Evolutionary conservation across 1,139 yeast species (phyloP), one percentile per base, ranked within the genome.

Genomic region (Protomyces inundatus): DNA sequence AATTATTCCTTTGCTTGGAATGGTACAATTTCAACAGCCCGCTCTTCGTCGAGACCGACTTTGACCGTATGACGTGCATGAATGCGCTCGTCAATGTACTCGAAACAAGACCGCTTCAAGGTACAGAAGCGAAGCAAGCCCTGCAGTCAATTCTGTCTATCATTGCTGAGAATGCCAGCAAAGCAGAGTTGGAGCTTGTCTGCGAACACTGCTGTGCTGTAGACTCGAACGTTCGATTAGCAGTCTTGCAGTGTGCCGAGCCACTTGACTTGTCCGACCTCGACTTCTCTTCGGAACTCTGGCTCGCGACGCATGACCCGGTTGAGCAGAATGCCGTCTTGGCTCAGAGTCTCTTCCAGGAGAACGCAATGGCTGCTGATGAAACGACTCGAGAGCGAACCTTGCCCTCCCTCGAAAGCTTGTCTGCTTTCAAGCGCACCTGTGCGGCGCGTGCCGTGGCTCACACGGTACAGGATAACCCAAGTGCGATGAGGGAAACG

Each of bases 311-410:
- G 66, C 90, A 87, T 72, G 97, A 90, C 72, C 85, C 84, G 56
- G 90, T 87, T 64, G 80, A 79, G 14, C 77, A 80, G 33, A 84
- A 85, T 66, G 81, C 85, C 14, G 86, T 84, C 53, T 71, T 87
- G 39, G 97, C 98, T 0, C 76, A 77, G 35, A 86, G 93, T 1
- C 87, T 95, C 66, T 95, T 97, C 97, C 81, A 82, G 39, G 97
- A 90, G 69, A 89, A 85, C 71, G 79, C 78, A 1, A 82, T 89
- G 67, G 67, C 70, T 9, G 73, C 87, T 16, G 77, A 77, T 16
- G 75, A 74, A 0, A 76, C 77, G 1, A 77, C 85, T 2, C 78
- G 85, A 0, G 67, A 70, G 3, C 76, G 78, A 53, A 77, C 90
- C 61, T 75, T 83, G 51, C 68, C 71, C 3, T 87, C 77, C 72